These are phyloP conservation scores for Sorghum bicolor DNA, from an alignment of 176 grass and related monocot species.

Conservation along the genomic window Sorghum_bicolor_NCBIv3 NC_012872.2:4524501-4525000, in stretches of 20 bases:
- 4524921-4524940: neutral
- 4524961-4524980: slow-evolving; percentile 30
- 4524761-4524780: slow-evolving; percentile 29
- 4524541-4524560: slow-evolving; percentile 41
- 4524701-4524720: slow-evolving; percentile 58
- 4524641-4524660: slow-evolving; percentile 53
- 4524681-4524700: slow-evolving; percentile 48
- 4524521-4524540: slow-evolving; percentile 43
- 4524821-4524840: slow-evolving; percentile 20
- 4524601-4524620: slow-evolving; percentile 39
- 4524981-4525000: slow-evolving; percentile 25
- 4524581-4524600: slow-evolving; percentile 18
- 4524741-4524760: slow-evolving; percentile 5
- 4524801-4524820: slow-evolving; percentile 24
- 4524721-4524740: slow-evolving; percentile 38
- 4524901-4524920: neutral
- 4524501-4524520: slow-evolving; percentile 21
- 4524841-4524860: slow-evolving; percentile 33
- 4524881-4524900: neutral
- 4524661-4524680: slow-evolving; percentile 31
- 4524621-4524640: slow-evolving; percentile 61
- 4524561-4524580: slow-evolving; percentile 22
- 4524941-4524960: slow-evolving; percentile 1
- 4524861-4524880: slow-evolving; percentile 18
- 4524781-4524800: slow-evolving; percentile 17